phyloP scores from a whole-genome alignment of 257 asterid genomes.

The Verbena officinalis region DNA sequence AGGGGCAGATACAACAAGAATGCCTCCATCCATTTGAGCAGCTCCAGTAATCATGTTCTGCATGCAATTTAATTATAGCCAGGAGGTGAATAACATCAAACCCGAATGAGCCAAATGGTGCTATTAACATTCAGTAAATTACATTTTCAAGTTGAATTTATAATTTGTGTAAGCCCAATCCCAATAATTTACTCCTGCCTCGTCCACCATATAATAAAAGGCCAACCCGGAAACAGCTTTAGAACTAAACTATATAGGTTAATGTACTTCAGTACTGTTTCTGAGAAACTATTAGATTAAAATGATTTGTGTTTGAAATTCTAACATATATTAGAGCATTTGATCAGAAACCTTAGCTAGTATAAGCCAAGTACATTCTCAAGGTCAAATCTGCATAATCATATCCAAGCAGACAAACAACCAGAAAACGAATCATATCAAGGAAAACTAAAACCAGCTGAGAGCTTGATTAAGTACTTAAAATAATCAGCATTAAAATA shows the following conservation, averaged over 20 bases:
- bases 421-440: neutral
- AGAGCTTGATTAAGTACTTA: neutral
- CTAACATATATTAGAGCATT: neutral
- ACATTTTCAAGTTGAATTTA: too few species aligned
- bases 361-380: neutral
- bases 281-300: too few species aligned
- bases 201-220: too few species aligned
- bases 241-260: too few species aligned
- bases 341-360: neutral
- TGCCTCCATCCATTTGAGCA: conserved; percentile 99
- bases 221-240: too few species aligned
- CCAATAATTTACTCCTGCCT: too few species aligned
- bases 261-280: too few species aligned
- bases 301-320: neutral
- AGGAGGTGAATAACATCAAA: conserved; percentile 3
- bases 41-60: conserved; percentile 99
- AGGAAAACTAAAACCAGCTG: neutral
- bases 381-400: neutral
- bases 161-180: too few species aligned
- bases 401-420: neutral
- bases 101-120: conserved; percentile 7
- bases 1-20: conserved; percentile 96
- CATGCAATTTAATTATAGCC: conserved; percentile 39
- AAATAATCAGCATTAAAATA: neutral
- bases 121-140: neutral